phyloP scores from a whole-genome alignment of 106 monocot species.

The Dendrobium catenatum region DNA sequence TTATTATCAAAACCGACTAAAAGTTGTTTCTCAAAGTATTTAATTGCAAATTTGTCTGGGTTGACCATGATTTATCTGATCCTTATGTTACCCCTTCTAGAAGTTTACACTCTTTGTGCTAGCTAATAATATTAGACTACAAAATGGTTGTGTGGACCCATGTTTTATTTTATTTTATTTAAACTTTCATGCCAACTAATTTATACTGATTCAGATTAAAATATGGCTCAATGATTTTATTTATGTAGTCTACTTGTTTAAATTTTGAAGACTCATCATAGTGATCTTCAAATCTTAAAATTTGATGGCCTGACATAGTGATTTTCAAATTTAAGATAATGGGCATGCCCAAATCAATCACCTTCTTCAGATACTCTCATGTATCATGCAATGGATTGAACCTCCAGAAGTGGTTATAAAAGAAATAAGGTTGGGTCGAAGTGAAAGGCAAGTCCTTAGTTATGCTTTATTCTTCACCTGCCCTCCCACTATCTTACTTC shows the following conservation, averaged over 20 bases:
- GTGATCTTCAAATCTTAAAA: slow-evolving; percentile 3
- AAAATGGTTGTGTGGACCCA: not conserved
- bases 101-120: not conserved
- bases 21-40: not conserved
- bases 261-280: not conserved
- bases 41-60: not conserved
- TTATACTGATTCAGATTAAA: not conserved
- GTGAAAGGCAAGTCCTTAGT: slow-evolving; percentile 45
- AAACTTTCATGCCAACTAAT: not conserved
- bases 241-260: not conserved
- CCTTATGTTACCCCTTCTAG: not conserved
- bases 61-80: not conserved
- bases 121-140: not conserved
- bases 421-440: slow-evolving; percentile 39
- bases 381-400: slow-evolving; percentile 69
- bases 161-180: not conserved
- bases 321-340: slow-evolving; percentile 44
- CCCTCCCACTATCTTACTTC: not conserved
- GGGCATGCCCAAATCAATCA: slow-evolving; percentile 70
- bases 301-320: slow-evolving; percentile 4
- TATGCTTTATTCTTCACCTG: slow-evolving; percentile 5
- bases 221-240: not conserved
- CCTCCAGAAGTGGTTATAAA: slow-evolving; percentile 48
- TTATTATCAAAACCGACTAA: not conserved
- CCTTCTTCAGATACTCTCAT: slow-evolving; percentile 64